Evolutionary conservation across 192 early-diverging fungal species (phyloP), one percentile per base, ranked within the genome.

Genomic region (Gryganskiella cystojenkinii): DNA sequence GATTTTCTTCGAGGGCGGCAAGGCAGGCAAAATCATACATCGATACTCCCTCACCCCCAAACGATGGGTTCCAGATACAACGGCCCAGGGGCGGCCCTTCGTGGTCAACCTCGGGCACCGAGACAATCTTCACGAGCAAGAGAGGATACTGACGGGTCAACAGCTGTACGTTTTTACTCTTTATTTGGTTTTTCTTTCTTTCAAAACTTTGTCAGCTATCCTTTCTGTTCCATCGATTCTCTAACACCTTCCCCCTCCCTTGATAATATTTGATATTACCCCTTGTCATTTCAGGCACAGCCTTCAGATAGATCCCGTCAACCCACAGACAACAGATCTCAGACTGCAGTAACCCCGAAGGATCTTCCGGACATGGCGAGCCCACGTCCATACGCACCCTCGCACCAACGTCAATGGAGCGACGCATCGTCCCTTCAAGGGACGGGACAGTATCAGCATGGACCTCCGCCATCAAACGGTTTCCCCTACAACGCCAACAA

Each of bases 11-110:
- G 50, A 10, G 19, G 19, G 24, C 24, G 14, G 14, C 44, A 19
- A 17, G 1, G 3, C 44, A 17, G 44, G 19, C 44, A 45, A 45
- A 17, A 19, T 17, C 44, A 45, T 45, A 24, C 9, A 51, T n/a
- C n/a, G n/a, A n/a, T n/a, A n/a, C n/a, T n/a, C 10, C 10, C 50
- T 5, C 14, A 30, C 6, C 58, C 40, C 24, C 47, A 57, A 55
- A 20, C 46, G 3, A 55, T 42, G 20, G 40, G 54, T 46, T 45
- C 65, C 52, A 65, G 74, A 34, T 78, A 78, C 56, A 68, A 67
- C 40, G 74, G 74, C 53, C 74, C 74, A 59, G 74, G 74, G 30
- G 74, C 74, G 1, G 67, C 60, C n/a, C 67, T 78, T 31, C 74
- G 74, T 46, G 61, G 67, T 22, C 74, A 78, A 45, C 66, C 74